Evolutionary conservation across 2,329 filamentous ascomycete species (phyloP), one percentile per base, ranked within the genome.

Genomic region (Shiraia bambusicola): DNA sequence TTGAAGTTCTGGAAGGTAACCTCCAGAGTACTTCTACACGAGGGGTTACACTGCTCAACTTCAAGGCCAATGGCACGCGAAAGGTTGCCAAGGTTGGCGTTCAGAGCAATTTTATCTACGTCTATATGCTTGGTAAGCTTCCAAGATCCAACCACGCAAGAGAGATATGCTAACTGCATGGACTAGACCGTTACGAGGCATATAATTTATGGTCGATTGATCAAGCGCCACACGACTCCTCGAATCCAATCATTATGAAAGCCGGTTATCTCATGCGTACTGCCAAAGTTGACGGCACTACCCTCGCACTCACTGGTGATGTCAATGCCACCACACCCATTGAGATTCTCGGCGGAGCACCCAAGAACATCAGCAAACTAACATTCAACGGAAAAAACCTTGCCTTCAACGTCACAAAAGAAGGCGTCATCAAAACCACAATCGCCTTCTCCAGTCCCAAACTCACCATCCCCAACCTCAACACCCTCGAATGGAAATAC

Each of bases 161-260:
- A 19, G 25, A 6, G 12, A 9, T 13, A 12, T 15, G 15, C 47
- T 52, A 22, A 48, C 4, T 46, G 27, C 8, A 6, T 24, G 25
- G 4, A 33, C 16, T 55, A 78, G 83, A 85, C 52, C 79, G 83
- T 30, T 81, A 84, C 47, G 71, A 77, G 10, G 84, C 83, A 0
- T 87, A 87, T 65, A 79, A 83, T 47, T 85, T 84, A 65, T 88
- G 83, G 83, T 78, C 81, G 0, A 70, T 83, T 2, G 77, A 84
- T 17, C 60, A 63, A 42, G 57, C 58, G 1, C 53, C 59, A 12
- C 60, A 65, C 42, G 55, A 63, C 33, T 50, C 52, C 9, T 56
- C 62, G 1, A 54, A 50, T 28, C 52, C 65, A 5, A 73, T 86
- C 13, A 81, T 88, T 28, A 66, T 84, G 36, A 79, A 83, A 45